Percentiles rank a stretch among this genome's conserved stretches.
Evolutionary conservation across 306 rosid genomes (phyloP).

Genomic region (Acacia confusa): DNA sequence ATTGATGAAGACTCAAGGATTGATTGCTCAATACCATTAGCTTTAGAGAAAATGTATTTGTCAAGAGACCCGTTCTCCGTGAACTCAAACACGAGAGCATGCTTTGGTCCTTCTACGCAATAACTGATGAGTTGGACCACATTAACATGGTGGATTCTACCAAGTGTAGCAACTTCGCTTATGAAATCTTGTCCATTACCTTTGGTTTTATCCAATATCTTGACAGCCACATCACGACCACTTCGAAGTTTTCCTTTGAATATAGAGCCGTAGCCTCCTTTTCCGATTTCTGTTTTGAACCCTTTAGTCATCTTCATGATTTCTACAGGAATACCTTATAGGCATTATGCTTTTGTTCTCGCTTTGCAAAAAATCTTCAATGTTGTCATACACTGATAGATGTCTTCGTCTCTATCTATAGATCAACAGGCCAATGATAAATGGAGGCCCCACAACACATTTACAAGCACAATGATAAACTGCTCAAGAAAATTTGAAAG

Average conservation of each 20-base stretch:
- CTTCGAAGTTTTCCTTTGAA: constrained; percentile 30
- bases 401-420: background rate
- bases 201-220: constrained; percentile 24
- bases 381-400: background rate
- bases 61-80: too few species aligned
- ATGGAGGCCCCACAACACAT: background rate
- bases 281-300: constrained; percentile 2
- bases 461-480: background rate
- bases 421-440: background rate
- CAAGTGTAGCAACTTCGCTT: constrained; percentile 20
- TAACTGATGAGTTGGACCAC: constrained; percentile 11
- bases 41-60: too few species aligned
- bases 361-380: background rate
- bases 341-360: background rate
- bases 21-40: background rate
- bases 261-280: constrained; percentile 28
- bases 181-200: constrained; percentile 26
- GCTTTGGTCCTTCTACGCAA: background rate
- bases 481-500: background rate
- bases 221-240: constrained; percentile 17
- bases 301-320: background rate
- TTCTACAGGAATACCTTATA: constrained; percentile 6
- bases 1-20: too few species aligned
- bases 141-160: constrained; percentile 36
- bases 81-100: too few species aligned